These are phyloP conservation scores for Hansenula sp. DNA, from an alignment of 1,139 yeast genomes.

Conservation along the genomic window DNA sequence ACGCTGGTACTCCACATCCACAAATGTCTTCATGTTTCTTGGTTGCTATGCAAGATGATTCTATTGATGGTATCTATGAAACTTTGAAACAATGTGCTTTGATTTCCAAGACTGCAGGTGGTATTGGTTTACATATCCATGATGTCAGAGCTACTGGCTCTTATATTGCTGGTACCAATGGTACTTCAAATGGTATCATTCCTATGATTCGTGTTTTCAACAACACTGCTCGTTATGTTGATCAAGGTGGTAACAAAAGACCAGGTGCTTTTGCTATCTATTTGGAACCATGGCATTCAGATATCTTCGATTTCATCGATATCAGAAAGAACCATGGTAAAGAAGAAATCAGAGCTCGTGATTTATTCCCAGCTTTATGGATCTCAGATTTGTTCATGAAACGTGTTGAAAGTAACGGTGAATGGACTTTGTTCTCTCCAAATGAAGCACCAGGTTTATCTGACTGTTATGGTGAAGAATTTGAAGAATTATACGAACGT, in stretches of 20 bases:
- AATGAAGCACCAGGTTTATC: slow-evolving; percentile 82
- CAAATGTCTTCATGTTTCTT: slow-evolving; percentile 90
- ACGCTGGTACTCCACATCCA: slow-evolving; percentile 85
- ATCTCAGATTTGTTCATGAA: slow-evolving; percentile 87
- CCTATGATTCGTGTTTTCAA: slow-evolving; percentile 90
- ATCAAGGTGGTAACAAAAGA: slow-evolving; percentile 92
- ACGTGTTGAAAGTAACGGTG: slow-evolving; percentile 72
- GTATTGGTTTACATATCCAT: slow-evolving; percentile 81
- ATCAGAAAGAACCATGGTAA: slow-evolving; percentile 88
- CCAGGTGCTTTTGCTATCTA: slow-evolving; percentile 92
- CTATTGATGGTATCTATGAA: slow-evolving; percentile 86
- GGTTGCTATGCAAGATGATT: slow-evolving; percentile 84
- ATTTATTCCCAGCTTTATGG: slow-evolving; percentile 89
- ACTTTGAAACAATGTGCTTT: slow-evolving; percentile 83
- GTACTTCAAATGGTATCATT: slow-evolving; percentile 82
- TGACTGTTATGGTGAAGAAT: slow-evolving; percentile 80
- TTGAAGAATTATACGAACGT: slow-evolving; percentile 60
- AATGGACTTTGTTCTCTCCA: slow-evolving; percentile 87
- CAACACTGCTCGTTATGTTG: slow-evolving; percentile 89
- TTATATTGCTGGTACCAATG: slow-evolving; percentile 84
- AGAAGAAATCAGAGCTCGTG: slow-evolving; percentile 88
- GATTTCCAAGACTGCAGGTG: slow-evolving; percentile 88
- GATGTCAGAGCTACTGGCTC: slow-evolving; percentile 84
- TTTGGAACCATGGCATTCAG: slow-evolving; percentile 91
- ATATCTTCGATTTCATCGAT: slow-evolving; percentile 77